Base-by-base conservation (phyloP, 306 rosid genomes). In the Cicer arietinum region DNA sequence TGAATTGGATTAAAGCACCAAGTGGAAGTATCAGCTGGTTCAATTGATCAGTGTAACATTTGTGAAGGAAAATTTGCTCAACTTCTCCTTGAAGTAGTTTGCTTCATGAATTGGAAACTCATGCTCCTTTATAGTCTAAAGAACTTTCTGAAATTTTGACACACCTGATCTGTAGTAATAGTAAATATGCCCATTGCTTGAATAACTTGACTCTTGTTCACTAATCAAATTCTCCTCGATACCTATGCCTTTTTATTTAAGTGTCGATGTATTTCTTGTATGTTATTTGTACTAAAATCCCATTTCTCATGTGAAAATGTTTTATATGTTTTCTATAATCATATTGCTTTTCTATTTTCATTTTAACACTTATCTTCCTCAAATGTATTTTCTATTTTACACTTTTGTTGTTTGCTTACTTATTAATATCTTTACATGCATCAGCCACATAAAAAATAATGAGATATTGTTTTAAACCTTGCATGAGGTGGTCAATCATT, bases 311-410 rank as follows among this genome's bases (percentile, higher is more conserved):
- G n/a, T 43, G 82, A 17, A 47, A 72, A 58, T 50, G 71, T 57
- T 71, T 66, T 75, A 35, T 62, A 12, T 51, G 41, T 45, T 62
- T 62, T 74, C 39, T 12, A 22, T 45, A 12, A 35, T 65, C 52
- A 65, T 57, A 30, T 46, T 77, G 30, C 37, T 79, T 68, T 76
- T 64, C 75, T 6, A 61, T 63, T 82, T 63, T 37, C 75, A 63
- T 69, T 57, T 57, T 68, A 56, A 35, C 41, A 39, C 17, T 70
- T 75, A n/a, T 22, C 62, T 68, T 67, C 67, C 64, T 56, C 71
- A 60, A 59, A 16, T 42, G 57, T 30, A n/a, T 57, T 75, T 78
- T 75, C 41, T 61, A 52, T 40, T 68, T 39, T 51, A 45, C 62
- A 30, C 42, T 54, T 42, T 65, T 67, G 37, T 77, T 67, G 56